Evolutionary conservation across 2,329 filamentous ascomycete genomes (phyloP).

Genomic region (Claviceps humidiphila): DNA sequence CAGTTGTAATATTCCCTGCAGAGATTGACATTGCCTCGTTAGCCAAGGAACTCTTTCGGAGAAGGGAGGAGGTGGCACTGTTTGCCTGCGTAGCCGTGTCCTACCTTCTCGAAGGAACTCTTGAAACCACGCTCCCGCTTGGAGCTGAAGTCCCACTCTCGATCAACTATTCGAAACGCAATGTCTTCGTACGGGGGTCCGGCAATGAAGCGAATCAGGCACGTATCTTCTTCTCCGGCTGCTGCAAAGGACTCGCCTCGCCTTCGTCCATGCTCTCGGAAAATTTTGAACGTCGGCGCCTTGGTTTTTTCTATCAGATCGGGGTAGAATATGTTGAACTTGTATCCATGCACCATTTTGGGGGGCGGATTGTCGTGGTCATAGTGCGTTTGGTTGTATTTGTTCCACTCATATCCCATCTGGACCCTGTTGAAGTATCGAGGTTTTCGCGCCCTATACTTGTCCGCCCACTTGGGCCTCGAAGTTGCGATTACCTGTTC

Average conservation of each 20-base stretch:
- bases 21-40: background rate
- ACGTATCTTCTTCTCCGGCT: slow-evolving; percentile 93
- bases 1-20: slow-evolving; percentile 60
- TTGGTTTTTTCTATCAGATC: slow-evolving; percentile 91
- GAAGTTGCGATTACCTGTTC: slow-evolving; percentile 52
- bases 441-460: slow-evolving; percentile 81
- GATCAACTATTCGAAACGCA: slow-evolving; percentile 93
- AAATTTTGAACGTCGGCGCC: slow-evolving; percentile 90
- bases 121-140: slow-evolving; percentile 90
- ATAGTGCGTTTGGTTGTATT: slow-evolving; percentile 99
- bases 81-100: slow-evolving; percentile 16
- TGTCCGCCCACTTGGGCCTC: slow-evolving; percentile 67
- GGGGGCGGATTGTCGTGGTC: slow-evolving; percentile 96
- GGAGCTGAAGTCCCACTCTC: slow-evolving; percentile 97
- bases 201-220: slow-evolving; percentile 87
- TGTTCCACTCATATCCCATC: slow-evolving; percentile 99
- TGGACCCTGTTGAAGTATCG: slow-evolving; percentile 96
- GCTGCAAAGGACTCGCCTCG: slow-evolving; percentile 85
- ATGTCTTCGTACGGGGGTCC: slow-evolving; percentile 95
- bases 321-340: slow-evolving; percentile 98
- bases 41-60: background rate
- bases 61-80: slow-evolving; percentile 4
- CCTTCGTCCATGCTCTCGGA: slow-evolving; percentile 79
- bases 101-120: slow-evolving; percentile 94
- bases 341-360: slow-evolving; percentile 97